Evolutionary conservation across 2,329 filamentous ascomycete species (phyloP), one percentile per base, ranked within the genome.

Genomic region (Aureobasidium musti): DNA sequence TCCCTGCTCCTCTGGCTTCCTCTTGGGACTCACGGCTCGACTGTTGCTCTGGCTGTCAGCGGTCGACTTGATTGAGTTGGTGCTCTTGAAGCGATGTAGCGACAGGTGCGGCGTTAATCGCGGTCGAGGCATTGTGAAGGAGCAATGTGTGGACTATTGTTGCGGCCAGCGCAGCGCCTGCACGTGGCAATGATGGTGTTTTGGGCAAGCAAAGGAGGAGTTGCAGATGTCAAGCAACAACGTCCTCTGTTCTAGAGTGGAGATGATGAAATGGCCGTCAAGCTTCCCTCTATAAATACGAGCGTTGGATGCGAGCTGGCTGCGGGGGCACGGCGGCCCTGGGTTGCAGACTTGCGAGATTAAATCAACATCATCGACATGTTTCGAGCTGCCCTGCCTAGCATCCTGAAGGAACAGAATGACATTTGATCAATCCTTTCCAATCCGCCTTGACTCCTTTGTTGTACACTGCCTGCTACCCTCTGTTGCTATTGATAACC

Each of bases 31-130:
- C 23, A 53, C 52, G 66, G 60, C 69, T 43, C 70, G 67, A 33
- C 69, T 72, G 26, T 67, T 68, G 41, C 43, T 50, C 33, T 67
- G 65, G 11, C 69, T 70, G 65, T 60, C 67, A 35, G 65, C 19
- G 43, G 52, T 60, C 23, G 63, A 68, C 45, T 68, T 68, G 47
- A 67, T 49, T 28, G 67, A 65, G n/a, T 59, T 68, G 65, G 33
- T 60, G 68, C 69, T 71, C 68, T 75, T 75, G 52, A 73, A 67
- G 23, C 74, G 70, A 49, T 71, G 69, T 21, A 76, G 73, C 52
- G 74, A 75, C 49, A 76, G 72, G 57, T 74, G 74, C 26, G 71
- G 69, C 8, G 74, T 69, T 28, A 76, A 67, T 71, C 73, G 41
- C 69, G 74, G 70, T 73, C 68, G 67, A 60, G 68, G 68, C 68